Evolutionary conservation across 805 yeast genomes (phyloP).

Genomic region (Blastobotrys peoriensis): DNA sequence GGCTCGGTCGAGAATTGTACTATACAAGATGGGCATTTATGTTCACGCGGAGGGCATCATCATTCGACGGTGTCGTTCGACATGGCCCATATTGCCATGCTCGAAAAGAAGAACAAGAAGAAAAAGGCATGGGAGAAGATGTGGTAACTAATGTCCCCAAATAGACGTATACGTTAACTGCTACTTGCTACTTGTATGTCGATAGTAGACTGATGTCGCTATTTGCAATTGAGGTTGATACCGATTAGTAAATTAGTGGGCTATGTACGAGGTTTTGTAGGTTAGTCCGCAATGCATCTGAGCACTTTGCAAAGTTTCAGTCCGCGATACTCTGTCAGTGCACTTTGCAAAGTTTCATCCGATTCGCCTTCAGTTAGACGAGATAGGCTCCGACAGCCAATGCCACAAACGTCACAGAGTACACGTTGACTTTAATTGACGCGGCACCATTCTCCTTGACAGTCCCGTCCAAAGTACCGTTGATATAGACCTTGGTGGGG

Average conservation of each 20-base stretch:
- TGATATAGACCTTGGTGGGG: slow-evolving; percentile 12
- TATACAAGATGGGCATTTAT: slow-evolving; percentile 26
- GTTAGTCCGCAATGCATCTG: too few relatives aligned
- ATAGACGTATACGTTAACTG: too few relatives aligned
- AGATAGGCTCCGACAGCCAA: not conserved
- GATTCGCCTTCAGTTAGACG: too few relatives aligned
- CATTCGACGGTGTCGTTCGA: slow-evolving; percentile 90
- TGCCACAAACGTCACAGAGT: not conserved
- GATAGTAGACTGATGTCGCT: too few relatives aligned
- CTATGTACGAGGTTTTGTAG: too few relatives aligned
- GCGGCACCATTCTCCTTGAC: not conserved
- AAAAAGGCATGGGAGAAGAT: slow-evolving; percentile 48
- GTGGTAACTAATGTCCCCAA: slow-evolving; percentile 27
- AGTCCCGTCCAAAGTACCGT: slow-evolving; percentile 16
- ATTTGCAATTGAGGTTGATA: too few relatives aligned
- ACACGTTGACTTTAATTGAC: not conserved
- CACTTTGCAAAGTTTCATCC: too few relatives aligned
- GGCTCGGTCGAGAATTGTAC: slow-evolving; percentile 63
- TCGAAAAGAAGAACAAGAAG: slow-evolving; percentile 60
- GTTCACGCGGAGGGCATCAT: slow-evolving; percentile 54
- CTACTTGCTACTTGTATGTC: too few relatives aligned
- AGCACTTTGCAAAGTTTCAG: too few relatives aligned
- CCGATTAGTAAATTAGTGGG: too few relatives aligned
- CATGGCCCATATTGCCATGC: slow-evolving; percentile 91
- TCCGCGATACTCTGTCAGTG: too few relatives aligned